phyloP scores from a whole-genome alignment of 78 protist species.

The Polysphondylium violaceum region DNA sequence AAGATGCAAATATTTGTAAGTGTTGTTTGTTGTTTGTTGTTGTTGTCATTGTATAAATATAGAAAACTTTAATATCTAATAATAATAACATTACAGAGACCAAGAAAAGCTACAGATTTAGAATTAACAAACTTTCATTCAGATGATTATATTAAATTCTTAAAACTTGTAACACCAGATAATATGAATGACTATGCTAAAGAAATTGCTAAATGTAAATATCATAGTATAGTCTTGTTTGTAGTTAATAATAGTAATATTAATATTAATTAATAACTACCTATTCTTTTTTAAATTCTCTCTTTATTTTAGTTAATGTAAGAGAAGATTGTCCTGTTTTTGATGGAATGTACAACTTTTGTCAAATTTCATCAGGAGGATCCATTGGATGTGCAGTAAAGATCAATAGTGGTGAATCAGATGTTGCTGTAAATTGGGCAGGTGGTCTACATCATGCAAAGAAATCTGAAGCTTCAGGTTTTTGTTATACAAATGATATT shows the following conservation, averaged over 20 bases:
- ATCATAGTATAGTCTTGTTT: not conserved
- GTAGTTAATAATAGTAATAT: not conserved
- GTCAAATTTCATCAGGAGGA: slow-evolving; percentile 97
- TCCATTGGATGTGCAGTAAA: slow-evolving; percentile 94
- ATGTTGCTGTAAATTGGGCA: slow-evolving; percentile 98
- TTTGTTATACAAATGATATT: slow-evolving; percentile 99
- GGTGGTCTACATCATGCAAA: slow-evolving; percentile 99
- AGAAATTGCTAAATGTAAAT: slow-evolving; percentile 9
- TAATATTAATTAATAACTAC: not conserved
- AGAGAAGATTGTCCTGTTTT: slow-evolving; percentile 99
- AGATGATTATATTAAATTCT: slow-evolving; percentile 77
- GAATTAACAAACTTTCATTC: slow-evolving; percentile 84
- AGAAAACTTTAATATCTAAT: not conserved
- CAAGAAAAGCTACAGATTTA: slow-evolving; percentile 55
- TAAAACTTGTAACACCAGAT: slow-evolving; percentile 40
- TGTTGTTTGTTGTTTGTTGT: not conserved
- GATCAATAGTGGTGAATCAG: slow-evolving; percentile 79
- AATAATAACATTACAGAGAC: not conserved
- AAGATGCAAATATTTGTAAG: slow-evolving; percentile 87
- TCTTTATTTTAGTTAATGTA: slow-evolving; percentile 86
- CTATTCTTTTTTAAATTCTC: not conserved
- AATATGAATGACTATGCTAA: slow-evolving; percentile 7
- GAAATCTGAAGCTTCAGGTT: slow-evolving; percentile 97
- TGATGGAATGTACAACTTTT: slow-evolving; percentile 96
- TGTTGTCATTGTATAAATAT: not conserved